Conservation (phyloP, 2,329 filamentous ascomycete species). For the Alternaria ventricosa region DNA sequence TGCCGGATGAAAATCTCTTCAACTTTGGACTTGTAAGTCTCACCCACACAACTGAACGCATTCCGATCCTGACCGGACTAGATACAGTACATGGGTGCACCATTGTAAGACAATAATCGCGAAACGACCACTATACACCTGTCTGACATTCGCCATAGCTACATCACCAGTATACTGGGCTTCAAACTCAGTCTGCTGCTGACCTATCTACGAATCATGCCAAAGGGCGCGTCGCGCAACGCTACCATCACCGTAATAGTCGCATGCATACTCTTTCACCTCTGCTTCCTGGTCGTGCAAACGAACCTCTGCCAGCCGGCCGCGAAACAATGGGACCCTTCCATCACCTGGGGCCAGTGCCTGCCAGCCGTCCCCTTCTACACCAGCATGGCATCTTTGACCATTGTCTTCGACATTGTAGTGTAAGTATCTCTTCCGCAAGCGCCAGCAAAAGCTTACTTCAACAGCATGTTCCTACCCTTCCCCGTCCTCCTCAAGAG, state of each 20-base stretch:
- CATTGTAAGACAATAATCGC: slow-evolving; percentile 12
- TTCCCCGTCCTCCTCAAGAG: slow-evolving; percentile 19
- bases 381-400: slow-evolving; percentile 21
- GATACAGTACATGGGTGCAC: slow-evolving; percentile 25
- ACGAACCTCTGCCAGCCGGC: slow-evolving; percentile 22
- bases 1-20: slow-evolving; percentile 18
- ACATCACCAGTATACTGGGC: slow-evolving; percentile 22
- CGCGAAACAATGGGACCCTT: slow-evolving; percentile 21
- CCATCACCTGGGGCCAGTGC: slow-evolving; percentile 16
- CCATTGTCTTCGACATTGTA: slow-evolving; percentile 16
- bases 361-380: slow-evolving; percentile 20
- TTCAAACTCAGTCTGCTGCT: slow-evolving; percentile 23
- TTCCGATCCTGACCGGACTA: slow-evolving; percentile 1
- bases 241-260: slow-evolving; percentile 16
- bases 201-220: slow-evolving; percentile 23
- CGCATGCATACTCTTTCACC: slow-evolving; percentile 16
- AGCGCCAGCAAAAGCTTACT: not conserved
- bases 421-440: slow-evolving; percentile 5
- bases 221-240: slow-evolving; percentile 16
- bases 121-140: not conserved
- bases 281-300: slow-evolving; percentile 18
- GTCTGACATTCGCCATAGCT: slow-evolving; percentile 5
- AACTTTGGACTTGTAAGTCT: slow-evolving; percentile 19
- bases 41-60: not conserved
- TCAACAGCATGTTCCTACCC: slow-evolving; percentile 18